Evolutionary conservation across 2,329 filamentous ascomycete genomes (phyloP), one percentile per base, ranked within the genome.

Genomic region (Cercospora nicotianae): DNA sequence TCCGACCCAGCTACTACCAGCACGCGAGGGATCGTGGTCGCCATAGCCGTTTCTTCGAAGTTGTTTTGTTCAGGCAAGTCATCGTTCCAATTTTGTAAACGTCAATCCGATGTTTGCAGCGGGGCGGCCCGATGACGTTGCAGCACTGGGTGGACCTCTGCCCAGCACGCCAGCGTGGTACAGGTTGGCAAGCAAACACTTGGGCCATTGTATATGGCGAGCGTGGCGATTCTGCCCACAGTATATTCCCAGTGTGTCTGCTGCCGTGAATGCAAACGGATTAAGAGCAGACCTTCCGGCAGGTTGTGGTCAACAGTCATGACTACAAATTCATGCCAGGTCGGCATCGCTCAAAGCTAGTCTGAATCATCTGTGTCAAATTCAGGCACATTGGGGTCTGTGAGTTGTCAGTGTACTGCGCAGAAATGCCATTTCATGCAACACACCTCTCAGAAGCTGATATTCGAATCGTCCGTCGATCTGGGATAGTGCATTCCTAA

Each of bases 1-100:
- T 97, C 93, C 28, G 93, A 96, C 70, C 93, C 93, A 60, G 93
- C 93, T 75, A 97, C 91, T 18, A 95, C 87, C 66, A 97, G 83
- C 57, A 96, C 89, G 67, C 89, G 83, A 72, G 79, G 83, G 71
- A 77, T 78, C 12, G 16, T 28, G 31, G 45, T 36, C 33, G 55
- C 28, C 64, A 65, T 65, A 28, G 8, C 39, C 36, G 20, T 65
- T 42, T 18, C 57, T 53, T 23, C 26, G 33, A 36, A 26, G 45
- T 39, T 61, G 64, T 55, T 60, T 33, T 36, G 57, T 67, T 61
- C 18, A 45, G 60, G 42, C 30, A 67, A 26, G 16, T 62, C 33
- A 31, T 58, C 33, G 10, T 30, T 33, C 33, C 33, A 26, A 28
- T 58, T 53, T 64, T 53, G 48, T 55, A 31, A 33, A 59, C 58